Percentiles rank a stretch among this genome's conserved stretches.
Evolutionary conservation across 345 rosid species (phyloP).

Genomic region (Bruguiera parviflora): DNA sequence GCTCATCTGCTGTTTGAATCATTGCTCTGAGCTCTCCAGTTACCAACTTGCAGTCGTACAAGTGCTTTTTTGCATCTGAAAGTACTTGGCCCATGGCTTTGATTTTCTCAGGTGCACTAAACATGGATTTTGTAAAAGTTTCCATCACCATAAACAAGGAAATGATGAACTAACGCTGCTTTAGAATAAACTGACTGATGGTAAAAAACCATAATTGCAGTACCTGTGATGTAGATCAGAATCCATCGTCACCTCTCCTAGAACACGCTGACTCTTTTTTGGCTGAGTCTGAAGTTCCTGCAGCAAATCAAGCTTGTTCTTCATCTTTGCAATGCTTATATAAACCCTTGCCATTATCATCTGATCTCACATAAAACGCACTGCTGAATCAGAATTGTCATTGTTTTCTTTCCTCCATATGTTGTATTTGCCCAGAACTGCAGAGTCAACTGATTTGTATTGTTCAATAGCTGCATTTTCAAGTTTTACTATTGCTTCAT

Average conservation of each 20-base stretch:
- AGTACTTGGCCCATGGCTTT: conserved; percentile 89
- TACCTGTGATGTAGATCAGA: conserved; percentile 81
- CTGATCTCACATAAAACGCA: conserved; percentile 88
- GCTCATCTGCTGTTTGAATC: conserved; percentile 95
- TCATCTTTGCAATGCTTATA: conserved; percentile 69
- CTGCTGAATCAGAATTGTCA: conserved; percentile 77
- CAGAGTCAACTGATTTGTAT: conserved; percentile 88
- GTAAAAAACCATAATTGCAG: conserved; percentile 5
- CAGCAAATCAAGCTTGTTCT: conserved; percentile 58
- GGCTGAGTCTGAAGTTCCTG: conserved; percentile 74
- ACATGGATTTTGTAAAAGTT: conserved; percentile 12
- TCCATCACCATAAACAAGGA: conserved; percentile 12
- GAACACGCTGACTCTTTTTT: conserved; percentile 75
- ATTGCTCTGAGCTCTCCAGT: conserved; percentile 97
- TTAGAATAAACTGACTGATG: neutral
- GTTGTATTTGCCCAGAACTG: conserved; percentile 88
- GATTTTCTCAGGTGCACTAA: conserved; percentile 75
- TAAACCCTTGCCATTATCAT: conserved; percentile 93
- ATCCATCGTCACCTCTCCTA: conserved; percentile 71
- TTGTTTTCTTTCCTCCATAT: conserved; percentile 90
- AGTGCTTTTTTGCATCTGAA: conserved; percentile 69
- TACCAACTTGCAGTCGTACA: conserved; percentile 91
- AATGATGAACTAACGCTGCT: conserved; percentile 4
- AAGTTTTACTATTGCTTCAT: conserved; percentile 66
- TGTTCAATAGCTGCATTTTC: conserved; percentile 95